Base-by-base conservation (phyloP, 169 alveolate species). In the Eimeria zaria region DNA sequence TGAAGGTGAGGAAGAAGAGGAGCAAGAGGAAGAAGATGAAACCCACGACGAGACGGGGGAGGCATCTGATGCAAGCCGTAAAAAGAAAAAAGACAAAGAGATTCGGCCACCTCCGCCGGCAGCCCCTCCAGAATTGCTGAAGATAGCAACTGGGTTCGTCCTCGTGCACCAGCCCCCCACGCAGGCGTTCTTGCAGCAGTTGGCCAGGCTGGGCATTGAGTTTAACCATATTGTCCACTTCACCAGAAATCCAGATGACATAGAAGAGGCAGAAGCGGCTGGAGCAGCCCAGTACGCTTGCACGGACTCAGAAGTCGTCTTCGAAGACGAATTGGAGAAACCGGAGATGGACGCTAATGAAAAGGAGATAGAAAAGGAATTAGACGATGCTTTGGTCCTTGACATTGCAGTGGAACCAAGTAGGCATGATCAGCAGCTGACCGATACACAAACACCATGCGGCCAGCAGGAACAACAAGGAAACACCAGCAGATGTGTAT, bases 131-230 rank as follows among this genome's bases (percentile, higher is more conserved):
- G 74, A 51, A 16, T n/a, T 85, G 44, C 93, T 85, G 7, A 85
- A 85, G 81, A 33, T 85, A 41, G n/a, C 55, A 41, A 85, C 64
- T 41, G 93, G 93, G 64, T 58, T 58, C 71, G 93, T 85, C 22
- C 81, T 85, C 58, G 93, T 85, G 46, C 76, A 62, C 51, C 76
- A 48, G 74, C 93, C 93, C 69, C 93, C 93, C 33, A 85, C 93
- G 8, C 93, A 85, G 60, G 80, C 30, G 46, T 62, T 85, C 51
- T 41, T 85, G 53, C 81, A 60, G 44, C 48, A 85, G 30, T 12
- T 85, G 93, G 93, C 93, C 48, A 85, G 80, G 60, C 18, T 85
- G 62, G 93, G 93, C 51, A 62, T 85, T 85, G 81, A 48, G 46
- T 85, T 85, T 44, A 51, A 85, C 55, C 81, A 85, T 18, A 51